phyloP scores from a whole-genome alignment of 108 stramenopile species.

The Asterionellopsis glacialis region DNA sequence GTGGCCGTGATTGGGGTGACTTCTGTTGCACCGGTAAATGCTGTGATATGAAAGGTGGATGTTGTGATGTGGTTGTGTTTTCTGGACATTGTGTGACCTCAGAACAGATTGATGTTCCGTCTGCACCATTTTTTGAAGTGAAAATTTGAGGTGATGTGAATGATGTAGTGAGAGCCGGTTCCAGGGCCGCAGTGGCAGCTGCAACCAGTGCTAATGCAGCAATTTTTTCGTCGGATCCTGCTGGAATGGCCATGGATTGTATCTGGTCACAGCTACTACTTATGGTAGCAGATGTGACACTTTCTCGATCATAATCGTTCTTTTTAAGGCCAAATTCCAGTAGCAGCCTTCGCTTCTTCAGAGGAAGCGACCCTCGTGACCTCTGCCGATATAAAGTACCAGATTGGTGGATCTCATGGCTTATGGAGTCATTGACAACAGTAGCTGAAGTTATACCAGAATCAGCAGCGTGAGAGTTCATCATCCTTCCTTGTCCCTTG shows the following conservation, averaged over 20 bases:
- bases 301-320: background rate
- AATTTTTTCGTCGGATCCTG: background rate
- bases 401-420: no score
- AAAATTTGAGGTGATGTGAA: background rate
- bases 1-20: background rate
- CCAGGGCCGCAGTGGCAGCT: background rate
- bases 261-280: background rate
- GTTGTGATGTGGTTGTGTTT: background rate
- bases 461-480: no score
- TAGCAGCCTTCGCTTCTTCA: slow-evolving; percentile 21
- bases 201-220: slow-evolving; percentile 15
- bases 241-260: background rate
- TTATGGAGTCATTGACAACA: no score
- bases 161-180: background rate
- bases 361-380: slow-evolving; percentile 9
- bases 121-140: background rate
- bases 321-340: background rate
- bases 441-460: no score
- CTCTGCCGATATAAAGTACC: no score
- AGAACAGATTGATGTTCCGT: background rate
- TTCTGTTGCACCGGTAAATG: background rate
- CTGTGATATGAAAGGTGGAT: background rate
- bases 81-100: background rate
- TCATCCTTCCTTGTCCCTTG: no score
- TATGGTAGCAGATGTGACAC: background rate